Evolutionary conservation across 1,284 basidiomycete species (phyloP), one percentile per base, ranked within the genome.

Genomic region (Peniophora sp.): DNA sequence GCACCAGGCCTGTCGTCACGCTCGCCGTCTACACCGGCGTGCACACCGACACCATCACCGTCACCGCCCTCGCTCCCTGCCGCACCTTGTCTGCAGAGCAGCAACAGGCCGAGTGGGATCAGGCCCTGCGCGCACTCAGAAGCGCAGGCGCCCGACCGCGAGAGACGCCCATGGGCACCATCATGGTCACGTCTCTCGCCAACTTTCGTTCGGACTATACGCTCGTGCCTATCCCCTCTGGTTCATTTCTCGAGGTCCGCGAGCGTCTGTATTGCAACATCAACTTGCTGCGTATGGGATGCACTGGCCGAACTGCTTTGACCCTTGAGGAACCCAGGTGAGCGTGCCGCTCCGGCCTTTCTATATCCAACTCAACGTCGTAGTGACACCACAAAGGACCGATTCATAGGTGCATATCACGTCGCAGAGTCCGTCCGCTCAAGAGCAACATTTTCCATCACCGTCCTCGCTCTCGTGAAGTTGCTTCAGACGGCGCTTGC

Each of bases 161-260:
- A 63, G 74, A 85, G 78, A 87, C 79, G 18, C 71, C 74, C n/a
- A 68, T 81, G 51, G 88, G 88, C 39, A 67, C 75, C 14, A 72
- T 91, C 56, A 81, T 90, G 78, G 78, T 82, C 50, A 91, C 88
- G n/a, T 89, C 86, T 6, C 76, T 91, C 17, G 85, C 85, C 42
- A 83, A 87, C 66, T 91, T 91, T 63, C 85, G 85, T 49, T 89
- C 86, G 3, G 88, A 91, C 68, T 87, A 81, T 61, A 87, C 85
- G 50, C 87, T 90, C 53, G 83, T 91, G 18, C 80, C 76, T 52
- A 80, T 91, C 50, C 86, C 86, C 0, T 67, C 73, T 47, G 88
- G 88, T 24, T 73, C 83, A 61, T 85, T 83, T 63, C 69, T 79
- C 18, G 71, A 74, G 24, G 70, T 74, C 32, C 74, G 75, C 53